Base-by-base conservation (phyloP, 2,329 filamentous ascomycete species). In the Hypoxylon sp. region DNA sequence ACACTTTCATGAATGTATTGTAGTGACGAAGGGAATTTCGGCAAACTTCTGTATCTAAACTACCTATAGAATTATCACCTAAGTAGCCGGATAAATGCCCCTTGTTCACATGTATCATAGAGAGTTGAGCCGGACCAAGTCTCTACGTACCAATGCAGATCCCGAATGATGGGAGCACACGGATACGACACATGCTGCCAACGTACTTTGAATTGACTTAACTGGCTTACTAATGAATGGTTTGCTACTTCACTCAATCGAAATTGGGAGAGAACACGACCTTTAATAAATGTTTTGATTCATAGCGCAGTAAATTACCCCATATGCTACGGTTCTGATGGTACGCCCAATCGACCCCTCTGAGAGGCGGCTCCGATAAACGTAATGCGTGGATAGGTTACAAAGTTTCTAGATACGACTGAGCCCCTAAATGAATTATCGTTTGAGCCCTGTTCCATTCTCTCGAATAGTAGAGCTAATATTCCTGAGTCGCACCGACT, bases 311-410 rank as follows among this genome's bases (percentile, higher is more conserved):
- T 61, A 27, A 46, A 61, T 54, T 67, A 49, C 31, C 33, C 35
- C 58, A 33, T 51, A 37, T 33, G 51, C 50, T 42, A 62, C 30
- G 50, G 30, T 27, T 58, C 48, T 59, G 48, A 44, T 50, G 48
- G 27, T 44, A 46, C 14, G 42, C 48, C 56, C 13, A 22, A 14
- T 42, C 20, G 58, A 44, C 22, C 61, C 31, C 27, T 56, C 31
- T 42, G 10, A n/a, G 44, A 37, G 58, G 25, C 31, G 44, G 44
- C 25, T 49, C 25, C 3, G 20, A 46, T 62, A n/a, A 56, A 62
- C 27, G 58, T 49, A 61, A 14, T 54, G 46, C 50, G 30, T 62
- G 25, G 14, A 57, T 56, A 61, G 53, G 50, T 59, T 67, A 63
- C 54, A 65, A 44, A 65, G 27, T 27, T 58, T 49, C 30, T 20